Evolutionary conservation across 225 moss, liverwort and hornwort genomes (phyloP).

Genomic region (Ulota crispa): DNA sequence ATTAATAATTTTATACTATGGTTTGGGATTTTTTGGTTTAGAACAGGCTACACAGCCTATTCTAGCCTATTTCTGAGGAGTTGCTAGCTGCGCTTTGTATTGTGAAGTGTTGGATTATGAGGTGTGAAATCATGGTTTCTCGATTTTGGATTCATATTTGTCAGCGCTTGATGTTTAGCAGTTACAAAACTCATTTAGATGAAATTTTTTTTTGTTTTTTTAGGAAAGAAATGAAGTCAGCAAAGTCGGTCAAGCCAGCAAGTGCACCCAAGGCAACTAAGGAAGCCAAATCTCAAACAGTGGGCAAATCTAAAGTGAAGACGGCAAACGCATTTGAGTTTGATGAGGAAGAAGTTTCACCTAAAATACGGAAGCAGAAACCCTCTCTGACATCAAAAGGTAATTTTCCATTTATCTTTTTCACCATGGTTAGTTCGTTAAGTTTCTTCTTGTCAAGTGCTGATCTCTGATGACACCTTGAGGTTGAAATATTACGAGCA

Average conservation of each 20-base stretch:
- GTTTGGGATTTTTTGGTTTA: not conserved
- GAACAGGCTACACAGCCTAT: not conserved
- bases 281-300: constrained; percentile 34
- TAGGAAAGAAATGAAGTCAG: constrained; percentile 39
- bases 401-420: not conserved
- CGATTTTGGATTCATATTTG: not conserved
- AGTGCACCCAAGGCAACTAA: constrained; percentile 25
- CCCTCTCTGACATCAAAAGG: constrained; percentile 31
- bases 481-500: not conserved
- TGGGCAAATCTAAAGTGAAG: constrained; percentile 39
- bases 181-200: not conserved
- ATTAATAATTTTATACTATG: not conserved
- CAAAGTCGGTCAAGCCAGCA: constrained; percentile 30
- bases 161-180: not conserved
- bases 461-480: not conserved
- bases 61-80: not conserved
- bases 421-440: not conserved
- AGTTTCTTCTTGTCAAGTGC: not conserved
- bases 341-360: constrained; percentile 39
- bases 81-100: not conserved
- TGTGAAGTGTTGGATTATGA: not conserved
- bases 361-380: constrained; percentile 33
- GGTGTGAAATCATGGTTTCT: not conserved
- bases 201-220: not conserved
- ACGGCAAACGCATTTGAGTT: constrained; percentile 45